Evolutionary conservation across 2,329 filamentous ascomycete species (phyloP).

Genomic region (Drechslerella dactyloides): DNA sequence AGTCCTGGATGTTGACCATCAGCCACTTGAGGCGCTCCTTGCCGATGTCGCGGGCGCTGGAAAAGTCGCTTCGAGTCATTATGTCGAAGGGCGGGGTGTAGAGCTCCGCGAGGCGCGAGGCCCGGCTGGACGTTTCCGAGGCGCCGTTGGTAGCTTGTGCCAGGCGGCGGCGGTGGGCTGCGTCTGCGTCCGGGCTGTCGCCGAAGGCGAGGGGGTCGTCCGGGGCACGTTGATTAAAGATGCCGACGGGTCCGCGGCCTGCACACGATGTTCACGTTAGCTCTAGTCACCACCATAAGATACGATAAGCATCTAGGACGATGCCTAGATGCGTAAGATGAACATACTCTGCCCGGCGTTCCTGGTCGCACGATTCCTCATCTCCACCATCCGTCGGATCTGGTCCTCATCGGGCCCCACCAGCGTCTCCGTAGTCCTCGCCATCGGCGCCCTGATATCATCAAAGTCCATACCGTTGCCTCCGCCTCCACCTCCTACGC

Average conservation of each 20-base stretch:
- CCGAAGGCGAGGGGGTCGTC: constrained; percentile 64
- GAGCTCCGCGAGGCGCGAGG: constrained; percentile 82
- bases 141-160: constrained; percentile 69
- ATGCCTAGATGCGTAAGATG: neutral
- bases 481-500: constrained; percentile 58
- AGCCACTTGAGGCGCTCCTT: constrained; percentile 93
- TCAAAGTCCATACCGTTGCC: no score
- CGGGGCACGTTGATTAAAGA: constrained; percentile 71
- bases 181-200: constrained; percentile 58
- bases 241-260: constrained; percentile 60
- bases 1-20: constrained; percentile 91
- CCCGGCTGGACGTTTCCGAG: constrained; percentile 71
- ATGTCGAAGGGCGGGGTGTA: constrained; percentile 92
- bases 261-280: neutral
- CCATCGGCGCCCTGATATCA: constrained; percentile 86
- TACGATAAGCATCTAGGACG: no score
- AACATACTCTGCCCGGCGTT: neutral
- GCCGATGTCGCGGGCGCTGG: constrained; percentile 80
- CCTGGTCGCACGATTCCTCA: constrained; percentile 9
- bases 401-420: constrained; percentile 70
- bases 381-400: constrained; percentile 40
- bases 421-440: constrained; percentile 86
- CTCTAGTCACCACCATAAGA: no score
- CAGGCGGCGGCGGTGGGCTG: constrained; percentile 63
- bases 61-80: constrained; percentile 80